Conservation (phyloP, 768 basidiomycete genomes). For the Hypholoma fasciculare region DNA sequence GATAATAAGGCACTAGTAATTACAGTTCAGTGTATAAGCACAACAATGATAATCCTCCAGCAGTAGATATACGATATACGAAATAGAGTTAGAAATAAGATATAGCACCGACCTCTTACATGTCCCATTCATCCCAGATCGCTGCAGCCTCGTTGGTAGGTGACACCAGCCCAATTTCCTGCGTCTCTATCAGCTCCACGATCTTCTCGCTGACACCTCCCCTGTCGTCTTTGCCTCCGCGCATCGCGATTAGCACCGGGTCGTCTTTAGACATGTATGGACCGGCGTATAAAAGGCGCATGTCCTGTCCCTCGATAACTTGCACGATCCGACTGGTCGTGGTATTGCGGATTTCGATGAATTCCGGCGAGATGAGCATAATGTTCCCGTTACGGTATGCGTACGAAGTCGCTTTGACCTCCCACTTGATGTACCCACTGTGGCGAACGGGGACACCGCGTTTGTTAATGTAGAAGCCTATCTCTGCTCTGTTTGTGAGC, state of each 20-base stretch:
- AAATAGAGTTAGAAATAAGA: background rate
- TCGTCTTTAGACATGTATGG: constrained; percentile 37
- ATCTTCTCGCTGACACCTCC: constrained; percentile 62
- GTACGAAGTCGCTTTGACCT: constrained; percentile 64
- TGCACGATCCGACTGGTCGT: constrained; percentile 72
- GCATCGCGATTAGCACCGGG: constrained; percentile 64
- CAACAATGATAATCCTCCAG: too few species aligned
- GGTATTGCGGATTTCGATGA: constrained; percentile 72
- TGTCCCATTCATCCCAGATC: constrained; percentile 80
- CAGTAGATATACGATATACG: too few species aligned
- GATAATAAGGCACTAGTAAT: too few species aligned
- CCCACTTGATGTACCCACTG: constrained; percentile 74
- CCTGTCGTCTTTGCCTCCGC: constrained; percentile 56
- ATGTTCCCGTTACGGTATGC: constrained; percentile 62
- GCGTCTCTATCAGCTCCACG: constrained; percentile 69
- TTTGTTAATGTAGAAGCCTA: constrained; percentile 78
- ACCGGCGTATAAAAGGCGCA: constrained; percentile 61
- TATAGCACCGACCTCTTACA: constrained; percentile 28
- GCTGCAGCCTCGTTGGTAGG: constrained; percentile 20
- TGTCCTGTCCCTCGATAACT: constrained; percentile 73
- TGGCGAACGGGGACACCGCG: constrained; percentile 65
- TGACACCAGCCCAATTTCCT: constrained; percentile 46
- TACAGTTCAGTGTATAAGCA: too few species aligned
- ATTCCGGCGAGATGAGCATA: constrained; percentile 72
- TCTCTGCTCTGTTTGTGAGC: constrained; percentile 36